Evolutionary conservation across 2,329 filamentous ascomycete genomes (phyloP), one percentile per base, ranked within the genome.

Genomic region (Colletotrichum sidae): DNA sequence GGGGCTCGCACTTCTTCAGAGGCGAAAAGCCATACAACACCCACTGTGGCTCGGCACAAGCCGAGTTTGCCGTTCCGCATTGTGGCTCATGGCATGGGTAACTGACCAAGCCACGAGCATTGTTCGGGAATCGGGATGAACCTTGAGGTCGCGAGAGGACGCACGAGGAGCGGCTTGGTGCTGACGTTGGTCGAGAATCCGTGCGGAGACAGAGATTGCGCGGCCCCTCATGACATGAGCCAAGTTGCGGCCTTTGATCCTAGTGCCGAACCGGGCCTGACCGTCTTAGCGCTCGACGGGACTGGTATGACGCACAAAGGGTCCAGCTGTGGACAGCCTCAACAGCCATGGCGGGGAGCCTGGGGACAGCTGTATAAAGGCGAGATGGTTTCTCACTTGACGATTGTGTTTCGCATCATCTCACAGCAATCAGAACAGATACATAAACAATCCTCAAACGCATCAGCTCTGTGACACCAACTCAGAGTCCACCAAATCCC

Each of bases 141-240:
- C 61, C 56, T 45, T 45, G 34, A 17, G 12, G 8, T 10, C 8
- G 42, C 42, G 13, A 45, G 25, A 25, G 25, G 7, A 15, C 10
- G 42, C 6, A 6, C 46, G 46, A 7, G 37, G 33, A 17, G 57
- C 62, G 46, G 52, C 58, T 56, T 56, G 58, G 41, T 45, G 56
- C 45, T 65, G 62, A 65, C 62, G 62, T 62, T 55, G 51, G 58
- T 56, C 51, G n/a, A 56, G 57, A 37, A 39, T 8, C 17, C 41
- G 17, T 45, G 62, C 47, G 62, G 62, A 45, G 62, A 10, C 50
- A 25, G 25, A 17, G 44, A 52, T 62, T 65, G 62, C 57, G 62
- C 46, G 57, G 57, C 62, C 58, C 61, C 50, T 55, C 51, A 51
- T 61, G 56, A 61, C 61, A 65, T 55, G 46, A 60, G 52, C 62